These are phyloP conservation scores for Tardiomyces depauwii DNA, from an alignment of 1,139 yeast species.

Conservation along the genomic window DNA sequence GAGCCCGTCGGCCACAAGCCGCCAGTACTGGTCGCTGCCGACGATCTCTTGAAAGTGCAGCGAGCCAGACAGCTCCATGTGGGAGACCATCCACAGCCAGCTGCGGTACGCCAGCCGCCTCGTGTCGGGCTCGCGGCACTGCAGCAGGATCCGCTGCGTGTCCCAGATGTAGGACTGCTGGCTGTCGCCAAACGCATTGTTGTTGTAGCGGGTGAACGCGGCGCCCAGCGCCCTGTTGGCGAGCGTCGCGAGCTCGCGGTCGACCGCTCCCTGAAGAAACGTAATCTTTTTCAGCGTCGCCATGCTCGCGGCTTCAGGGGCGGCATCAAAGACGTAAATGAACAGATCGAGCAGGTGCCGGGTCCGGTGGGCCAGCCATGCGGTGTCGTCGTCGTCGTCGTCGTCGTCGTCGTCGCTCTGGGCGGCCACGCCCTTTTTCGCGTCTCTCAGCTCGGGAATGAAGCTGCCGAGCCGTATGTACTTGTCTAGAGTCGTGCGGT, in stretches of 20 bases:
- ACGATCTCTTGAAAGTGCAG: not conserved
- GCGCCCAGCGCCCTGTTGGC: not conserved
- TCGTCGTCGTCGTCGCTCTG: not conserved
- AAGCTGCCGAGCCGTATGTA: not conserved
- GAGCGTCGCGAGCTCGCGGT: not conserved
- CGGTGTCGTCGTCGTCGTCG: not conserved
- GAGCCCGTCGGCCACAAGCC: conserved; percentile 43
- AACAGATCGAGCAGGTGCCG: not conserved
- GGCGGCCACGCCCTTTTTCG: not conserved
- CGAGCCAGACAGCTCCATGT: not conserved
- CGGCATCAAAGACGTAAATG: not conserved
- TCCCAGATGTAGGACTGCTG: not conserved
- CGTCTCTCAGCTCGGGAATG: not conserved
- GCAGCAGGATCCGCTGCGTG: not conserved
- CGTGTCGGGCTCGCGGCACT: not conserved
- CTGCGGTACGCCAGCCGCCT: not conserved
- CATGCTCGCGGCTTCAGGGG: not conserved
- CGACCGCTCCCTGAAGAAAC: not conserved
- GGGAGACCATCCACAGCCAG: not conserved
- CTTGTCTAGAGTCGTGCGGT: not conserved
- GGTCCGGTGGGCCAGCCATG: not conserved
- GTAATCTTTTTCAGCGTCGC: not conserved
- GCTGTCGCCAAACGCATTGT: not conserved
- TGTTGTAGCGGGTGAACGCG: not conserved
- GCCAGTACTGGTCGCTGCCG: conserved; percentile 43